These are phyloP conservation scores for Penicillium herquei DNA, from an alignment of 495 filamentous ascomycete species.

Conservation along the genomic window DNA sequence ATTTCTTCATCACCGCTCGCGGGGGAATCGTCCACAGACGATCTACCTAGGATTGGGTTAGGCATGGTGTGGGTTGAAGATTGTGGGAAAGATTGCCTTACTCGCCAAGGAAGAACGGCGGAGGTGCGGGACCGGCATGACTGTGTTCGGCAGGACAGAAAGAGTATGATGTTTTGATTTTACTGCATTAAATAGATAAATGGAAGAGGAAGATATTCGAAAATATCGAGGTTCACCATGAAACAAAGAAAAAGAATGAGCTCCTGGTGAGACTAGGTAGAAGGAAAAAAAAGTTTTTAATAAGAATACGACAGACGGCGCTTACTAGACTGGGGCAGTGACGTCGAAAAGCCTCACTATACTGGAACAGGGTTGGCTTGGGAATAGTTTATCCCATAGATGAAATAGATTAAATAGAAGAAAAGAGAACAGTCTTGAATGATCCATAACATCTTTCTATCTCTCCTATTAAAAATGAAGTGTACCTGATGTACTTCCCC, in stretches of 20 bases:
- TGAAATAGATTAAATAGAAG: background rate
- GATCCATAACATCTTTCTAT: background rate
- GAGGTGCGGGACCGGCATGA: slow-evolving; percentile 33
- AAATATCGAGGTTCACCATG: background rate
- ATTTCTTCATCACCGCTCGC: slow-evolving; percentile 66
- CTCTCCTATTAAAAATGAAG: background rate
- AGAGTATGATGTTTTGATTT: slow-evolving; percentile 10
- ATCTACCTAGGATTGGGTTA: slow-evolving; percentile 47
- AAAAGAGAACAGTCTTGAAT: background rate
- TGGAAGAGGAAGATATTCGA: background rate
- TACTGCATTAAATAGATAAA: background rate
- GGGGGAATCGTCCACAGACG: slow-evolving; percentile 52
- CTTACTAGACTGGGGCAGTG: slow-evolving; percentile 9
- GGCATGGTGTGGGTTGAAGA: slow-evolving; percentile 28
- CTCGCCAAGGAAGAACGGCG: slow-evolving; percentile 30
- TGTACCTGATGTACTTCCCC: background rate
- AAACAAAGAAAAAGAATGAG: slow-evolving; percentile 11
- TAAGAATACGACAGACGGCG: slow-evolving; percentile 11
- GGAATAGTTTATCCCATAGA: too few relatives aligned
- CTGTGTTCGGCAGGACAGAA: slow-evolving; percentile 24
- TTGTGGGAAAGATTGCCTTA: slow-evolving; percentile 13
- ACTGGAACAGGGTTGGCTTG: background rate
- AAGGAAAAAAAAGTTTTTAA: slow-evolving; percentile 5
- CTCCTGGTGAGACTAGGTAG: slow-evolving; percentile 4
- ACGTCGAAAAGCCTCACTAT: slow-evolving; percentile 6